Base-by-base conservation (phyloP, 2,329 filamentous ascomycete species). In the Aspergillus sp. region DNA sequence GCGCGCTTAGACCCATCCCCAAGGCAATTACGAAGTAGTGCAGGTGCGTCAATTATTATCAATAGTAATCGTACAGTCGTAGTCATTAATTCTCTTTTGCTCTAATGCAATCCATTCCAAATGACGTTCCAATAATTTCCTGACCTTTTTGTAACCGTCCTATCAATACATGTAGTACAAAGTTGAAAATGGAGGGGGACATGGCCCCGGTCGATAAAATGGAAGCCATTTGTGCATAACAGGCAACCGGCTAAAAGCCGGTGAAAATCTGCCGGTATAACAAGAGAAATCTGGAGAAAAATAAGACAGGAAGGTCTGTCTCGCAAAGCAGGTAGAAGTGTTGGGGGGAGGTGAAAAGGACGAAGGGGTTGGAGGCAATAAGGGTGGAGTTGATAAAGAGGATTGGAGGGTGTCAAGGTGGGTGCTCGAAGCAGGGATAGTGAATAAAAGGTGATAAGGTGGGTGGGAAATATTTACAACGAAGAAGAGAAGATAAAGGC, bases 61-160 rank as follows among this genome's bases (percentile, higher is more conserved):
- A 54, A 62, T 60, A 68, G 60, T 70, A 70, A 67, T 72, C 69
- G 65, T 72, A 72, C 71, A 72, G 60, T 72, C 69, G 67, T 73
- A 61, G 66, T 66, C 62, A 62, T 67, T 66, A 64, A 66, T 71
- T 73, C 70, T 71, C 47, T 66, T 69, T 61, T 67, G 51, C 54
- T 65, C 57, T 58, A 50, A 50, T 30, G 25, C 48, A 36, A 59
- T 55, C 61, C 59, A 62, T 67, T 67, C 65, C 65, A 65, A 65
- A 30, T 28, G 32, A 45, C 30, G 28, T 52, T 55, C 58, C 55
- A 55, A 62, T 57, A 61, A 59, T 55, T 28, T 57, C 43, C 53
- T 51, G 52, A 60, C 59, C 61, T 56, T 60, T 59, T 61, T 57
- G 56, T 58, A 43, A 61, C 57, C 59, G 58, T 59, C 63, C 55